A percentile compares a stretch with the other conserved stretches of the same genome.
phyloP scores from a whole-genome alignment of 2,329 filamentous ascomycete genomes.

The Clarireedia sp. region DNA sequence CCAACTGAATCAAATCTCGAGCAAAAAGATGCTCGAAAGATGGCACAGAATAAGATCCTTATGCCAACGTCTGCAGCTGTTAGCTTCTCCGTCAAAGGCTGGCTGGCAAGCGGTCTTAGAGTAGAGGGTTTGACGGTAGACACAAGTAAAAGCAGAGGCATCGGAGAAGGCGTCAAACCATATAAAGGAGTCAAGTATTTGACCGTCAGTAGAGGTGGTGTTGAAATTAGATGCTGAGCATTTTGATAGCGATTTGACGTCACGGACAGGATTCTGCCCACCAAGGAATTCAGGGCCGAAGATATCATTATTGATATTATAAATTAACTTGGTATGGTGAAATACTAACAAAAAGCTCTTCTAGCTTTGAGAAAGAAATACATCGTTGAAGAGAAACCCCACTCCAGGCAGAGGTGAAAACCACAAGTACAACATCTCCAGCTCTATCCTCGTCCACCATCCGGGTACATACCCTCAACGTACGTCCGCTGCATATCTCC shows the following conservation, averaged over 20 bases:
- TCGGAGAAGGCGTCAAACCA: constrained; percentile 83
- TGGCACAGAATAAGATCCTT: constrained; percentile 62
- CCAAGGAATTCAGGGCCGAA: not conserved
- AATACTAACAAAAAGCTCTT: too few species aligned
- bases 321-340: not conserved
- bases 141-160: constrained; percentile 71
- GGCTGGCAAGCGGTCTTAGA: constrained; percentile 59
- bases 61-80: constrained; percentile 75
- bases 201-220: constrained; percentile 60
- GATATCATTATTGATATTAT: not conserved
- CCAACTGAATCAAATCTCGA: constrained; percentile 5
- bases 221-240: constrained; percentile 50
- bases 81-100: constrained; percentile 63
- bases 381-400: too few species aligned
- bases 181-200: constrained; percentile 99
- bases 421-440: not conserved
- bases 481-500: constrained; percentile 9
- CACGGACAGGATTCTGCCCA: not conserved
- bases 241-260: constrained; percentile 2
- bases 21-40: constrained; percentile 42
- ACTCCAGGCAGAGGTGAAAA: not conserved
- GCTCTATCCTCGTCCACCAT: not conserved
- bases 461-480: not conserved
- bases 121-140: constrained; percentile 62
- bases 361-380: too few species aligned